Base-by-base conservation (phyloP, 2,329 filamentous ascomycete species). In the Colletotrichum sp. region DNA sequence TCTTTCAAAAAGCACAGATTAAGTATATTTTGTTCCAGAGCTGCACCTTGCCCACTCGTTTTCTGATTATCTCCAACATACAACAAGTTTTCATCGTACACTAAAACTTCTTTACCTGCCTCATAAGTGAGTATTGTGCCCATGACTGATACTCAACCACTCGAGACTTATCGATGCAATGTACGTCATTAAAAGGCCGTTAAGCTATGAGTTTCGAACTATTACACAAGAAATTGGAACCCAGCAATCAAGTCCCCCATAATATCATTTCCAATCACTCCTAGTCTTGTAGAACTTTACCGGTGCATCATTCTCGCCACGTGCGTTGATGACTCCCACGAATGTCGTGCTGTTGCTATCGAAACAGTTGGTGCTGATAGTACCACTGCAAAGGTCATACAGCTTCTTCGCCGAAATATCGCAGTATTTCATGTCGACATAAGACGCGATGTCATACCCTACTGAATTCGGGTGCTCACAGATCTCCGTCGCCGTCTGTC, bases 391-490 rank as follows among this genome's bases (percentile, higher is more conserved):
- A 5, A 72, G 11, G n/a, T 72, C 57, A 6, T 69, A 69, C 2
- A 72, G 8, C 16, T 51, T 59, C 38, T 51, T 58, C 27, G 58
- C 36, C 2, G 65, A 64, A 0, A 72, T 47, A 16, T 72, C 65
- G 70, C 70, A 72, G 47, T 34, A 69, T n/a, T 72, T 69, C 27
- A 57, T 64, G 47, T 72, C 65, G 4, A 69, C 47, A 18, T 63
- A 72, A 1, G 70, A 72, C 12, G 38, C 70, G 7, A 72, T 72
- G 65, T 72, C 70, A 5, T 63, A 72, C 1, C 70, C 70, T 8
- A 43, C 43, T 2, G 70, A 72, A 34, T 58, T 63, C 3, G 47
- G 57, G 33, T 72, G 31, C 51, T 69, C 43, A 27, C 65, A 72
- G 8, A 72, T 36, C 16, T 58, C 70, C 7, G 18, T 33, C 1